Evolutionary conservation across 108 stramenopile genomes (phyloP).

Genomic region (Aurantiochytrium sp.): DNA sequence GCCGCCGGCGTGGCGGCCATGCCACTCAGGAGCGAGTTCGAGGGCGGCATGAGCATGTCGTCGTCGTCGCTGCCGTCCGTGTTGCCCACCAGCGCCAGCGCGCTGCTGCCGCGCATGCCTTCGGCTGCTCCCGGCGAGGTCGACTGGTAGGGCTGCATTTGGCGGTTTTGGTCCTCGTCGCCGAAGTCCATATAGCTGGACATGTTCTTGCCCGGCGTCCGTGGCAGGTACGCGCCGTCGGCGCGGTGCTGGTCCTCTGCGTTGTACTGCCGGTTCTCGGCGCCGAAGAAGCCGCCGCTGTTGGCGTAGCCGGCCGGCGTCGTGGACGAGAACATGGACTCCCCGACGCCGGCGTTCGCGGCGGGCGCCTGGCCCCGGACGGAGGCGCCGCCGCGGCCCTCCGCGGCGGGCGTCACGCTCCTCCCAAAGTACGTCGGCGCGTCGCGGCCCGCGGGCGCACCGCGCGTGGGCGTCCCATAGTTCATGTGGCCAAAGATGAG

Average conservation of each 20-base stretch:
- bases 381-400: not conserved
- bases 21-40: not conserved
- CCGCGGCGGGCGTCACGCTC: not conserved
- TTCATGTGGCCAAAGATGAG: too few species aligned
- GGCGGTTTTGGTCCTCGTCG: too few species aligned
- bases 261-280: too few species aligned
- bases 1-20: not conserved
- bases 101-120: not conserved
- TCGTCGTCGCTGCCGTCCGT: constrained; percentile 13
- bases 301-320: not conserved
- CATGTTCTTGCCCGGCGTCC: too few species aligned
- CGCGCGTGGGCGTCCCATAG: too few species aligned
- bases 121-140: too few species aligned
- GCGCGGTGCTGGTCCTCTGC: too few species aligned
- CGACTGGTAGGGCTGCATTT: too few species aligned
- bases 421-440: not conserved
- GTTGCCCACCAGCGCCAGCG: not conserved
- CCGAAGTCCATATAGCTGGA: too few species aligned
- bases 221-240: too few species aligned
- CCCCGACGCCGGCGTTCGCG: not conserved
- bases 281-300: not conserved
- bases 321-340: not conserved
- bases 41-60: constrained; percentile 19
- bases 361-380: not conserved
- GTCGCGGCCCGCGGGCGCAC: not conserved